Evolutionary conservation across 179 eudicot species (phyloP), one percentile per base, ranked within the genome.

Genomic region (Sideroxylon spinosum): DNA sequence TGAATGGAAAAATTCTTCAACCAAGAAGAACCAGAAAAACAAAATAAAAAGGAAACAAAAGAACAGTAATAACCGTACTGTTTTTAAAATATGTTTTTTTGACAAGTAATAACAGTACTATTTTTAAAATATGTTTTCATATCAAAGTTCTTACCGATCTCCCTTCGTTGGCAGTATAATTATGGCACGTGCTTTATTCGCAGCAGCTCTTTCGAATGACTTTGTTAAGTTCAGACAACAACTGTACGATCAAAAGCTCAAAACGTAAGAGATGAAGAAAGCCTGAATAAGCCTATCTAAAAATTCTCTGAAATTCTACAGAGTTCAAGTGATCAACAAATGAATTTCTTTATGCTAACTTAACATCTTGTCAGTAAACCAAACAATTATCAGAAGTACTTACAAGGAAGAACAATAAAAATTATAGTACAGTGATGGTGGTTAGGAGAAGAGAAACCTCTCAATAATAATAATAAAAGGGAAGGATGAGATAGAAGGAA

Each of bases 131-230:
- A 78, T 16, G 19, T 37, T 20, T 32, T 59, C 20, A 9, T n/a
- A 11, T 74, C 28, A 20, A 71, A 77, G 28, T 56, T 53, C 76
- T 82, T 83, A 95, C 99, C 97, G 83, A 84, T 92, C 92, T 61
- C 85, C 93, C 84, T 94, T 92, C 29, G 97, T 87, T 61, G 98
- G 96, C 88, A 95, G 81, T 79, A 94, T 88, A 48, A 95, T 92
- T 76, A 95, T 85, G 71, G 97, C 91, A 75, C 99, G 98, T 78
- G 99, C 98, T 83, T 89, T 94, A 77, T 86, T 85, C 62, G 94
- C 98, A 55, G 99, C 99, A 86, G 99, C 99, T 83, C 98, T 89
- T 85, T 93, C 93, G 78, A 89, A 95, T 79, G 99, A 93, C 82
- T 91, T 88, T 69, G 99, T 90, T 81, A 86, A 74, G 88, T 85